Percentiles rank a stretch among this genome's conserved stretches.
Evolutionary conservation across 805 yeast species (phyloP).

Genomic region (Kodamaea sagamina): DNA sequence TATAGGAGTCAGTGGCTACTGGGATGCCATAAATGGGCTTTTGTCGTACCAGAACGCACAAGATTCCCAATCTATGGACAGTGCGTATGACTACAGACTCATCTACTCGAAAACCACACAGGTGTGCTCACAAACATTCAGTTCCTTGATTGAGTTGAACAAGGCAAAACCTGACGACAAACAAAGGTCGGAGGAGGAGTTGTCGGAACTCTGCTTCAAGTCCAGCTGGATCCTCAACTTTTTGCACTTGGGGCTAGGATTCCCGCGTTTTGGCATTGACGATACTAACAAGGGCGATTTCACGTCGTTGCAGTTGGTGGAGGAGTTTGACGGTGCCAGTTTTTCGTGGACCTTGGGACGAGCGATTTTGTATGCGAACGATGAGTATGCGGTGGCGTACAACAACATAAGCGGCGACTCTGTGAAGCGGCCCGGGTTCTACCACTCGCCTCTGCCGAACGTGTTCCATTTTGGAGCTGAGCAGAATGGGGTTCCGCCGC

Average conservation of each 20-base stretch:
- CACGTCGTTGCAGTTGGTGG: constrained; percentile 46
- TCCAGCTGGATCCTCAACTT: constrained; percentile 60
- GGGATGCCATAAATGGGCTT: constrained; percentile 58
- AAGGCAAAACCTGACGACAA: constrained; percentile 22
- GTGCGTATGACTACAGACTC: constrained; percentile 46
- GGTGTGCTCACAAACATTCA: constrained; percentile 48
- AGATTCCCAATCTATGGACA: constrained; percentile 14
- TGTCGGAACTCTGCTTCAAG: constrained; percentile 59
- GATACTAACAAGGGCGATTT: constrained; percentile 13
- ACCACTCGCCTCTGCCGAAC: constrained; percentile 49
- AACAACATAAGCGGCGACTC: constrained; percentile 29
- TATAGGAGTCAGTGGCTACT: constrained; percentile 67
- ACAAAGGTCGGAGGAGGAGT: constrained; percentile 44
- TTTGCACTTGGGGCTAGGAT: constrained; percentile 61
- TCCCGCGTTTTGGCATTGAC: constrained; percentile 53
- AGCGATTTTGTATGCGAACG: constrained; percentile 62
- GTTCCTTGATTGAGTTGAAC: constrained; percentile 38
- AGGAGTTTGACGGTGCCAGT: constrained; percentile 42
- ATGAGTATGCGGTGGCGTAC: constrained; percentile 49
- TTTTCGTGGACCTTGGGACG: constrained; percentile 61
- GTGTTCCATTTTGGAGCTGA: constrained; percentile 58
- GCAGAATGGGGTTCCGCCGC: constrained; percentile 32
- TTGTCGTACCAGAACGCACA: constrained; percentile 4
- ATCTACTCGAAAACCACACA: constrained; percentile 47
- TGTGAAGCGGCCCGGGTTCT: constrained; percentile 46